Percentiles rank a stretch among this genome's conserved stretches.
These are phyloP conservation scores for Artemisia annua DNA, from an alignment of 129 eudicot genomes.

Conservation along the genomic window DNA sequence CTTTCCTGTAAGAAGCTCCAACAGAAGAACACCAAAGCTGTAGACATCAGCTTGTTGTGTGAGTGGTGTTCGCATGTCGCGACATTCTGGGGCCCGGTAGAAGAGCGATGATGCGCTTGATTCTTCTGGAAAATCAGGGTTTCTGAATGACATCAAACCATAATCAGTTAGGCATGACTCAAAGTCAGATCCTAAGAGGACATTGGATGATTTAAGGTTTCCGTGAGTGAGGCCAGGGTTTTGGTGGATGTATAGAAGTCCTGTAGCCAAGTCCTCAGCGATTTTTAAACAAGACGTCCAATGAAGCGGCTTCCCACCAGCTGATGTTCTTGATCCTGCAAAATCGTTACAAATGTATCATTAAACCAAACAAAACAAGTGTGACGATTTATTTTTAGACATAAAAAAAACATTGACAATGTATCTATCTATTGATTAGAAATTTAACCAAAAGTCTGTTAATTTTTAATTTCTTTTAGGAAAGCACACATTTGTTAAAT, in stretches of 20 bases:
- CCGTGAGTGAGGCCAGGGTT: conserved; percentile 84
- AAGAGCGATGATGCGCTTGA: conserved; percentile 82
- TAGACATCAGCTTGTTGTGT: conserved; percentile 86
- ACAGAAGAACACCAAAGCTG: conserved; percentile 82
- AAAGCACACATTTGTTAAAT: neutral
- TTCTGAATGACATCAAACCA: conserved; percentile 61
- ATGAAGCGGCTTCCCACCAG: conserved; percentile 95
- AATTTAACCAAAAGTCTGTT: too few species aligned
- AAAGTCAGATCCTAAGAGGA: conserved; percentile 84
- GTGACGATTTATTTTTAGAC: too few species aligned
- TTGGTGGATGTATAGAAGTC: conserved; percentile 86
- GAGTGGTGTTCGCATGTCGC: conserved; percentile 49
- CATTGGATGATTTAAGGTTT: conserved; percentile 87
- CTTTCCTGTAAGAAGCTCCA: conserved; percentile 91
- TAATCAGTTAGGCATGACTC: conserved; percentile 96
- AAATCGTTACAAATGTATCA: conserved; percentile 10
- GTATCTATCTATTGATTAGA: too few species aligned
- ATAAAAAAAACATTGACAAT: too few species aligned
- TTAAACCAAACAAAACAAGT: too few species aligned
- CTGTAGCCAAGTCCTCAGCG: conserved; percentile 93
- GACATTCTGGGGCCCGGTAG: conserved; percentile 91
- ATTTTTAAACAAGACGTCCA: conserved; percentile 98
- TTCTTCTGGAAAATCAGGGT: conserved; percentile 68
- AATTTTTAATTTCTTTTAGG: neutral
- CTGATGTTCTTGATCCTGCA: conserved; percentile 89